Base-by-base conservation (phyloP, 768 basidiomycete species). In the Phlebiopsis flavidoalba region DNA sequence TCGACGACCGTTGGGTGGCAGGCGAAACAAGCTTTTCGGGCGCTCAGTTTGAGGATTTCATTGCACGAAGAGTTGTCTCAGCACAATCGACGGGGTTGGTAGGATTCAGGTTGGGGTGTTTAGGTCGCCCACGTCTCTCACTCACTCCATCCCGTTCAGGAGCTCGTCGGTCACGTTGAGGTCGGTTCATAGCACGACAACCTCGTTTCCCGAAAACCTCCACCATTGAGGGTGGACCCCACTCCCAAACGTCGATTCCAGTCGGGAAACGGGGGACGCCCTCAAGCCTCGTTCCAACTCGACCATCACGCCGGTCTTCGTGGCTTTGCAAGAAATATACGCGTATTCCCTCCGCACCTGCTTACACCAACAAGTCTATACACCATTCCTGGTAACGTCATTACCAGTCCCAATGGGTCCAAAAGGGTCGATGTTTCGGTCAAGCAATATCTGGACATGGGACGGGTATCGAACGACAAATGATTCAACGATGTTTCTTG, bases 131-230 rank as follows among this genome's bases (percentile, higher is more conserved):
- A 73, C 72, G 7, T n/a, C 64, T 72, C 7, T 60, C 65, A 1
- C 70, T 72, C n/a, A 59, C n/a, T 71, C 71, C 11, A 66, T 73
- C 53, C 72, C 72, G n/a, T 0, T 64, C 60, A 0, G 60, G n/a
- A 65, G 52, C 70, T 71, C 5, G 70, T 78, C 47, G 52, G 40
- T 5, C 75, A 64, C 57, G 75, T 76, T 2, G 78, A 72, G 0
- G 56, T 81, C 8, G n/a, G 48, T 67, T 11, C 63, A 67, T 48
- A n/a, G n/a, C n/a, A 65, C 66, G n/a, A 65, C 66, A 26, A 62
- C 51, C 3, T 49, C 48, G 10, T 49, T 62, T n/a, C n/a, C n/a
- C 33, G 22, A 57, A 65, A 60, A 8, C 31, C 36, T n/a, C 15
- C 5, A 51, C 7, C 17, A 37, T 24, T n/a, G 11, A 48, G 33